phyloP scores from a whole-genome alignment of 2,329 filamentous ascomycete genomes.

The Dactylonectria macrodidyma region DNA sequence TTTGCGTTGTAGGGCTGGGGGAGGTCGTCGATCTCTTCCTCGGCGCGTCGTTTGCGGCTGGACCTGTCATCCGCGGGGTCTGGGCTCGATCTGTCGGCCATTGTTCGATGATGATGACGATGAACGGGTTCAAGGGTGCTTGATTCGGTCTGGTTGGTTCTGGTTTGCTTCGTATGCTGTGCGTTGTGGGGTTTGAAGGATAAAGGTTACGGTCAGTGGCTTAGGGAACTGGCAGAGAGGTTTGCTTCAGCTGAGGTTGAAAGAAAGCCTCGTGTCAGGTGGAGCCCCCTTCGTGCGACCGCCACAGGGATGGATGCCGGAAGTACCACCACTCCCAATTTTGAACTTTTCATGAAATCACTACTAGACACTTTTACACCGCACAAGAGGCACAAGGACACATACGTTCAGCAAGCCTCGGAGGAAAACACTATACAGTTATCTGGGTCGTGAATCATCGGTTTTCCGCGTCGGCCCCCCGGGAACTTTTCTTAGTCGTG shows the following conservation, averaged over 20 bases:
- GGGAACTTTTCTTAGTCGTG: no score
- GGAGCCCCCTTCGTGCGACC: background rate
- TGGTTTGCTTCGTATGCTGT: background rate
- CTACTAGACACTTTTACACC: no score
- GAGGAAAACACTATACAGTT: no score
- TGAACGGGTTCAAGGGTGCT: background rate
- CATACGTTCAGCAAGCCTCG: no score
- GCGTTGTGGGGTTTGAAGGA: background rate
- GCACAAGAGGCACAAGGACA: no score
- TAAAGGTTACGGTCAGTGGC: background rate
- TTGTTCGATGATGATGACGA: constrained; percentile 5
- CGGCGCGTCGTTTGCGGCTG: constrained; percentile 51
- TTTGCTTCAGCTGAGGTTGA: constrained; percentile 4
- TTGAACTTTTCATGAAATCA: no score
- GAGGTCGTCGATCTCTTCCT: constrained; percentile 60
- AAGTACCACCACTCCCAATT: background rate
- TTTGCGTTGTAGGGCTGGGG: constrained; percentile 74
- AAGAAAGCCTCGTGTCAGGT: constrained; percentile 10
- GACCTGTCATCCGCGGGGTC: constrained; percentile 36
- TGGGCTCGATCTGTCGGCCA: constrained; percentile 39
- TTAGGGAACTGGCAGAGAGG: background rate
- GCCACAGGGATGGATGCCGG: background rate
- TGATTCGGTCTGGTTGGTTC: background rate
- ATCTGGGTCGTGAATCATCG: no score
- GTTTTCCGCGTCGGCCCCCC: no score